phyloP scores from a whole-genome alignment of 1,139 yeast genomes.

The Candida dubliniensis region DNA sequence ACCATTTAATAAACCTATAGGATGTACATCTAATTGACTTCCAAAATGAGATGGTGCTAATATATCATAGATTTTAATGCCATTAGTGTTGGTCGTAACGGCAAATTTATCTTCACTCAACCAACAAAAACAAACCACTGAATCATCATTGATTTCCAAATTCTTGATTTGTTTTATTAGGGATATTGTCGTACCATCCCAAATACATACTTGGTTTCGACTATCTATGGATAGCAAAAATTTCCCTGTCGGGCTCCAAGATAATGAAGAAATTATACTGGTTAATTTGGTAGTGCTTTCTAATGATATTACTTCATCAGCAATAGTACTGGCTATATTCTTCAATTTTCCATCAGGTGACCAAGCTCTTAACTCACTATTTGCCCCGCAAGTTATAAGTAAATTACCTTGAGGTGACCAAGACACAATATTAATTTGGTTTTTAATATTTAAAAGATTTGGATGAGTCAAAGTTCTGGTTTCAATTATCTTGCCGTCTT shows the following conservation, averaged over 20 bases:
- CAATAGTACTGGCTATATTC: constrained; percentile 43
- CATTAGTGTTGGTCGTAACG: constrained; percentile 56
- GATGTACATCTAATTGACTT: constrained; percentile 35
- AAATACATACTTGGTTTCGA: constrained; percentile 32
- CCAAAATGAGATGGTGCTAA: constrained; percentile 13
- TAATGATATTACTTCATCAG: constrained; percentile 13
- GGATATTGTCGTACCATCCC: constrained; percentile 39
- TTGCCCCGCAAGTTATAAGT: constrained; percentile 56
- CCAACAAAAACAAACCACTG: constrained; percentile 59
- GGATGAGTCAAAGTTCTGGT: constrained; percentile 39
- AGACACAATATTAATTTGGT: constrained; percentile 44
- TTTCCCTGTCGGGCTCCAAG: constrained; percentile 41
- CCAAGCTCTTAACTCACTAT: constrained; percentile 73
- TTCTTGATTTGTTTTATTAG: constrained; percentile 30
- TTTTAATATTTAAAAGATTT: constrained; percentile 19
- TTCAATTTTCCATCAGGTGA: constrained; percentile 61
- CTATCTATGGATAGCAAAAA: constrained; percentile 36
- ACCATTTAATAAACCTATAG: constrained; percentile 66
- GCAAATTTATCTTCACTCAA: constrained; percentile 70
- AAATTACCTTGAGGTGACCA: constrained; percentile 68
- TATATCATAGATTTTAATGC: constrained; percentile 61
- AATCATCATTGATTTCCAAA: constrained; percentile 5
- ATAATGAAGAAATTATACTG: constrained; percentile 22
- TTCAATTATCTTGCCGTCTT: constrained; percentile 31
- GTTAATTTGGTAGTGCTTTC: constrained; percentile 11